Base-by-base conservation (phyloP, 495 filamentous ascomycete genomes). In the Diplogelasinospora grovesii region DNA sequence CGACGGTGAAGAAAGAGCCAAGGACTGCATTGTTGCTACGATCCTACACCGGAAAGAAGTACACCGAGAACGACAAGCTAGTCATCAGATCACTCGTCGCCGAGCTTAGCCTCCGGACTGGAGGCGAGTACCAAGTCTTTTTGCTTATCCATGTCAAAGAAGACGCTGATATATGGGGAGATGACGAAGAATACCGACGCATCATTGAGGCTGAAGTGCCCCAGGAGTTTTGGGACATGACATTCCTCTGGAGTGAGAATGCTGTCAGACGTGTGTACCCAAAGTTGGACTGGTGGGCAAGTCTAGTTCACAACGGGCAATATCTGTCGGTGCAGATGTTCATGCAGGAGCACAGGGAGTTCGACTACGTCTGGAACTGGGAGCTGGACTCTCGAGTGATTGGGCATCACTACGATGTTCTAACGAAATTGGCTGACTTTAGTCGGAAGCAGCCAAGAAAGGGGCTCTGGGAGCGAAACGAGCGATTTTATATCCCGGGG, bases 301-400 rank as follows among this genome's bases (percentile, higher is more conserved):
- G 50, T 5, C 55, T 38, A 18, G 69, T 68, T 15, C 64, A 69
- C 34, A 59, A 63, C 19, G 61, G 65, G 10, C 77, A 82, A 43
- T 82, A 73, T 57, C 59, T 81, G 37, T 65, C 71, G 1, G 61
- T 83, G 1, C 78, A 82, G 52, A 72, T 73, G 50, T 87, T 88
- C 50, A 75, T 78, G 32, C 70, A 79, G 41, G 66, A 78, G 19
- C 73, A 82, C 43, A 82, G 81, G 0, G 75, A 85, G 43, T 88
- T 83, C 43, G 81, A 83, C 38, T 84, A 70, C 50, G 70, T 83
- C 39, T 88, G 83, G 83, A 86, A 87, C 53, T 79, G 81, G 70
- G 82, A 86, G 48, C 72, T 83, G 54, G 82, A 88, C 52, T 73
- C 73, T n/a, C 74, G 85, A 15, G 75, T 78, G 40, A 83, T 76